Base-by-base conservation (phyloP, 805 yeast species). In the Kregervanrija pseudodelftensis region DNA sequence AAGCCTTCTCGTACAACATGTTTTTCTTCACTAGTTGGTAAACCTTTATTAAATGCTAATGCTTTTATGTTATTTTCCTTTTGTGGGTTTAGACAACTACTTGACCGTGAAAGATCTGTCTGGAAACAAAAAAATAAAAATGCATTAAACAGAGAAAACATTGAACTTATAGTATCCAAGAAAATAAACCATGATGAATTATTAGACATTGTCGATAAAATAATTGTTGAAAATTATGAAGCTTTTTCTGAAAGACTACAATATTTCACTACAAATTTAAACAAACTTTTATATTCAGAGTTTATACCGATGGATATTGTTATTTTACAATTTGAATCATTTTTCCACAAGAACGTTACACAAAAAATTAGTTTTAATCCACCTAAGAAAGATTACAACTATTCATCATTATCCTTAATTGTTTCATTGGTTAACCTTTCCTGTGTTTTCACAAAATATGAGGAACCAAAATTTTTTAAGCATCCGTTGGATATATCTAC, bases 341-440 rank as follows among this genome's bases (percentile, higher is more conserved):
- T 16, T 16, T 36, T 36, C 30, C 17, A 8, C 4, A 36, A 8
- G n/a, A 8, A 5, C n/a, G 5, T 11, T 13, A 22, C 4, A 4
- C 11, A n/a, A 14, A 12, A 15, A 14, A 36, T 22, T 36, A 36
- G 16, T 14, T 12, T 36, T n/a, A 36, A 15, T 14, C 17, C n/a
- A 11, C 54, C 56, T 17, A 41, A 40, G 33, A 54, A 53, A 34
- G 11, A 17, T 9, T 39, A 40, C 16, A 13, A 14, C 9, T 48
- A 51, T 35, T 31, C 50, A 5, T 41, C 42, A 30, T 13, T 56
- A 13, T 47, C 57, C 2, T 38, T 53, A 11, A 33, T 56, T 4
- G 9, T 53, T 8, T 49, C 47, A 1, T 39, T 51, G 32, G 31
- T 14, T 16, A 12, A 39, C 36, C 8, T 15, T 5, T 9, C 32